These are phyloP conservation scores for Urochloa ruziziensis DNA, from an alignment of 176 grass and related monocot genomes.

Conservation along the genomic window DNA sequence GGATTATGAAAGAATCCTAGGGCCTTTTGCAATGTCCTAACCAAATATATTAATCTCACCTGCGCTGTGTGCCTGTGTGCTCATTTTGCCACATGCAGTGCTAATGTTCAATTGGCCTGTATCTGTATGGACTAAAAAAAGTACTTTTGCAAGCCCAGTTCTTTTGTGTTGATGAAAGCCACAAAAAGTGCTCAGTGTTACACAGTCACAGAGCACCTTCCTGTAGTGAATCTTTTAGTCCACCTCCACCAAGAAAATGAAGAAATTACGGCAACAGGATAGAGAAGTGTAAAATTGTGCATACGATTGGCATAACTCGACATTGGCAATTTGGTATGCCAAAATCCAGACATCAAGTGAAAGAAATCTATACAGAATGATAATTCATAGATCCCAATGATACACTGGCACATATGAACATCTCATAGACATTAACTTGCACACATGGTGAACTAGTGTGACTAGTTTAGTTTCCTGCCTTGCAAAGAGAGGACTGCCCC, in stretches of 20 bases:
- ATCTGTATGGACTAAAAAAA: background rate
- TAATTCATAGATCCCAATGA: constrained; percentile 20
- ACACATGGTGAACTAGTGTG: background rate
- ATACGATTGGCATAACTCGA: too few species aligned
- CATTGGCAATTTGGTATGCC: constrained; percentile 23
- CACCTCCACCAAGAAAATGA: background rate
- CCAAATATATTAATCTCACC: constrained; percentile 40
- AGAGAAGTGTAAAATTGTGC: background rate
- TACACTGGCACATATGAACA: constrained; percentile 2
- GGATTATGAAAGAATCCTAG: constrained; percentile 50
- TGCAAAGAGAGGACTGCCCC: background rate
- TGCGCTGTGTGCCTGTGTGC: background rate
- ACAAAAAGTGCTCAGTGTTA: background rate
- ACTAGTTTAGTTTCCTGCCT: background rate
- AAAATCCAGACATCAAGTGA: background rate
- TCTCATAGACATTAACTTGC: background rate
- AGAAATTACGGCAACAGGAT: too few species aligned
- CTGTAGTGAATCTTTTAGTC: constrained; percentile 2
- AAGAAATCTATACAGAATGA: background rate
- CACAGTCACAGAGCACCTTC: background rate
- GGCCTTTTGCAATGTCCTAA: constrained; percentile 40
- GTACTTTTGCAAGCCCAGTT: background rate
- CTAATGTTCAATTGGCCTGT: background rate
- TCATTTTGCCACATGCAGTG: too few species aligned
- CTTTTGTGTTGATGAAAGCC: constrained; percentile 13